Base-by-base conservation (phyloP, 805 yeast genomes). In the Schwanniomyces vanrijiae region DNA sequence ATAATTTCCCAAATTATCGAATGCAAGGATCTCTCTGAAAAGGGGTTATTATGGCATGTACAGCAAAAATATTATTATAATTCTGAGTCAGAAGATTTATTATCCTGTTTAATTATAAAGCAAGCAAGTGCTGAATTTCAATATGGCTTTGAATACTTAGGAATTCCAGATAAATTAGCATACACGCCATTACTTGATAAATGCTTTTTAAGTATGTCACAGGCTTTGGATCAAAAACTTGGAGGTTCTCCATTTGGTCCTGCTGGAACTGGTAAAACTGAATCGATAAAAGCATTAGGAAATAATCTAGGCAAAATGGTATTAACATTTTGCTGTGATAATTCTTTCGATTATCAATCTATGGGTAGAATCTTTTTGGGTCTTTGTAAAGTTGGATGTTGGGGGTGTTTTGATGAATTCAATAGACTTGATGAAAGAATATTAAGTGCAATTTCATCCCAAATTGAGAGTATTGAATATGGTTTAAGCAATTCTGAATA, bases 201-300 rank as follows among this genome's bases (percentile, higher is more conserved):
- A 5, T 80, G 89, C 47, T 89, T 78, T 59, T 60, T 84, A 7
- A 70, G 90, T 0, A 80, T 91, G 82, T 73, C 87, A 0, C 86
- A 84, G 49, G 91, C 97, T 0, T 61, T 90, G 14, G 77, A 80
- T 28, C 89, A 84, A 54, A 78, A 77, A 29, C 69, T 82, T 7
- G 98, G 98, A n/a, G 96, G 96, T 0, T 86, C 96, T 1, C 86
- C 96, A 0, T 83, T 86, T 64, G 98, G 98, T 0, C 97, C 98
- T 1, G 97, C 98, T 2, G 98, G 98, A 37, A 92, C 98, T 0
- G 98, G 98, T 53, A 92, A 92, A 60, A 92, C 98, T 0, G 98
- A 92, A 61, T 78, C 96, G 0, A 77, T 92, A 21, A 92, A 92
- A 61, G 88, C 96, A 0, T 69, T 91, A 25, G 97, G 94, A 1